Evolutionary conservation across 2,329 filamentous ascomycete genomes (phyloP), one percentile per base, ranked within the genome.

Genomic region (Immersiporthe knoxdaviesiana): DNA sequence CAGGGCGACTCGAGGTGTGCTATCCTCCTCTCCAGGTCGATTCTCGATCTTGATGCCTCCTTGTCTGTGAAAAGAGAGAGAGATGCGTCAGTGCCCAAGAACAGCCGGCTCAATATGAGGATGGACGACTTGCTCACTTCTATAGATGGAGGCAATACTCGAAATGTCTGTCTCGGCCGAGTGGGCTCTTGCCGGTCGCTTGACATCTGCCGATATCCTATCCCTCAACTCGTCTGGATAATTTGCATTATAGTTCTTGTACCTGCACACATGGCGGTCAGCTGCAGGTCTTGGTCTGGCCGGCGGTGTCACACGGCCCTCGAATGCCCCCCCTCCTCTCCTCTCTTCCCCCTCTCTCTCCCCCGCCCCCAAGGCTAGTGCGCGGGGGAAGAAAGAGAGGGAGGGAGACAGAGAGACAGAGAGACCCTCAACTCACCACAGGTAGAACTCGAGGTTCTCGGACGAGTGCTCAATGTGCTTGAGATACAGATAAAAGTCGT

Each of bases 401-500:
- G n/a, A n/a, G n/a, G n/a, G n/a, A n/a, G n/a, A n/a, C n/a, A n/a
- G n/a, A n/a, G n/a, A 37, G 27, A 3, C 27, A 59, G 10, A 10
- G 16, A n/a, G 21, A 10, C 7, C 44, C 18, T 47, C 44, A 72
- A 72, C 78, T 35, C 74, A 84, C 83, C 83, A 84, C 52, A 84
- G 77, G 72, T 82, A 84, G 69, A 84, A 84, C 74, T 84, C 83
- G 11, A 84, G 78, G 72, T 84, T 84, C 75, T 84, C 83, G 0
- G 81, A 76, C 1, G 82, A 84, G 74, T 78, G 81, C 73, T 84
- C 83, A 62, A 84, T 83, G 72, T 84, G 80, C 74, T 83, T 84
- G 63, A 84, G 76, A 69, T 84, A 84, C 81, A 84, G 83, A 75
- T 83, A 84, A 64, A 84, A 84, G 75, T 84, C 83, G 69, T 84